Base-by-base conservation (phyloP, 352 stramenopile species). In the Phytophthora uliginosa region DNA sequence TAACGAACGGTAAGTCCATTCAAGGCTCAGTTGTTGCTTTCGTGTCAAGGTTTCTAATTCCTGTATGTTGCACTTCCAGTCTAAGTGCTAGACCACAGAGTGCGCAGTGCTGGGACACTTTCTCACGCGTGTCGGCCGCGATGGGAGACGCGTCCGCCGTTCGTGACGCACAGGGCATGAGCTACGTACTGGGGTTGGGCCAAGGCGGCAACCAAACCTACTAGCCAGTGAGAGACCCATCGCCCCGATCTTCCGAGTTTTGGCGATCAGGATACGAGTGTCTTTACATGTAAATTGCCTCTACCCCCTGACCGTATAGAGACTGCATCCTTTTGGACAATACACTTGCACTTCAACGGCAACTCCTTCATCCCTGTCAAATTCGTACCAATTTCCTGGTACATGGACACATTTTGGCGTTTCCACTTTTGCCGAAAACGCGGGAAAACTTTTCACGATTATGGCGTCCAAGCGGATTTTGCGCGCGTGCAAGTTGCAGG, bases 121-220 rank as follows among this genome's bases (percentile, higher is more conserved):
- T 88, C 70, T 94, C 85, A 34, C 83, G 83, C 42, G 77, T 97
- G 31, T 92, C 82, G 9, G 86, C 83, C 64, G 86, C 83, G 10
- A 81, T 90, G 54, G 85, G 89, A 38, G 90, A 97, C 54, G 63
- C 81, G 24, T 89, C 84, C 20, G 89, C 82, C n/a, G 83, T 95
- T 54, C 86, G 88, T 33, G 88, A 95, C 40, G 90, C 90, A n/a
- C 86, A 95, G 74, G 89, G 81, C 68, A 97, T 97, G 88, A 95
- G 90, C 76, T 97, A 95, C 77, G 90, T 95, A 51, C 80, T 97
- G 51, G 90, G 90, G 3, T 76, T 95, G 38, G 88, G 88, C 8
- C 88, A 93, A 71, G 85, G 87, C 45, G 88, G 88, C 66, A 91
- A 94, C 69, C 68, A 90, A 64, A 93, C 87, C 50, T 88, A 92